A percentile compares a stretch with the other conserved stretches of the same genome.
These are phyloP conservation scores for Fusarium sp. DNA, from an alignment of 2,329 filamentous ascomycete species.

Conservation along the genomic window DNA sequence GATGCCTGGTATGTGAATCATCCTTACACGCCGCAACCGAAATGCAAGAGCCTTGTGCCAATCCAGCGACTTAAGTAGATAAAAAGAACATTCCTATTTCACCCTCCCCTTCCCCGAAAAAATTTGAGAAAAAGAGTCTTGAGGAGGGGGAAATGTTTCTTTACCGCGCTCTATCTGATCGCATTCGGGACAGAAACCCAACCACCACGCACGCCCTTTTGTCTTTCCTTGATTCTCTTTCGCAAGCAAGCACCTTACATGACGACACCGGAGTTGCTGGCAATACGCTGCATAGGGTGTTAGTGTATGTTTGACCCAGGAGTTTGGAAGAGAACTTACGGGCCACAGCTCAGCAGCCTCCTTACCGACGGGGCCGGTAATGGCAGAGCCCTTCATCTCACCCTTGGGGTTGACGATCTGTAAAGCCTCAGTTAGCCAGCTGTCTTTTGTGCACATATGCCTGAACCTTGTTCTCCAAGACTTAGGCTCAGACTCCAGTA, in stretches of 20 bases:
- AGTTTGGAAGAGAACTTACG: constrained; percentile 69
- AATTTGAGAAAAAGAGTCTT: constrained; percentile 28
- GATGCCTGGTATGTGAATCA: constrained; percentile 65
- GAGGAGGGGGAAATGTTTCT: constrained; percentile 43
- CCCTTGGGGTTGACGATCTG: constrained; percentile 99
- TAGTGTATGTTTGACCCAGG: constrained; percentile 42
- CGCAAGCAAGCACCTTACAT: constrained; percentile 79
- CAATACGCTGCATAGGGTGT: constrained; percentile 83
- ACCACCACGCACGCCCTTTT: constrained; percentile 48
- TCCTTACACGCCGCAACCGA: constrained; percentile 68
- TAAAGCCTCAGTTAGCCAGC: constrained; percentile 54
- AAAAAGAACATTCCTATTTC: constrained; percentile 45
- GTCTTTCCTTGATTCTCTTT: constrained; percentile 47
- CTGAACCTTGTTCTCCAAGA: neutral
- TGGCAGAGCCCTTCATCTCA: constrained; percentile 99
- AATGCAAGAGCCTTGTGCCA: constrained; percentile 65
- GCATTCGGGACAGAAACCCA: constrained; percentile 53
- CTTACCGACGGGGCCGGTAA: constrained; percentile 99
- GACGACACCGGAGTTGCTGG: constrained; percentile 99
- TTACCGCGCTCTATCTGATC: constrained; percentile 54
- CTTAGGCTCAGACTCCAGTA: neutral
- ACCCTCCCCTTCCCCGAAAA: constrained; percentile 35
- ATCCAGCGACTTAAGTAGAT: constrained; percentile 57
- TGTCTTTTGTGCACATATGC: neutral
- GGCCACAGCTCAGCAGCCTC: constrained; percentile 99